phyloP scores from a whole-genome alignment of 139 green algal species.

The Chlamydomonas eustigma region DNA sequence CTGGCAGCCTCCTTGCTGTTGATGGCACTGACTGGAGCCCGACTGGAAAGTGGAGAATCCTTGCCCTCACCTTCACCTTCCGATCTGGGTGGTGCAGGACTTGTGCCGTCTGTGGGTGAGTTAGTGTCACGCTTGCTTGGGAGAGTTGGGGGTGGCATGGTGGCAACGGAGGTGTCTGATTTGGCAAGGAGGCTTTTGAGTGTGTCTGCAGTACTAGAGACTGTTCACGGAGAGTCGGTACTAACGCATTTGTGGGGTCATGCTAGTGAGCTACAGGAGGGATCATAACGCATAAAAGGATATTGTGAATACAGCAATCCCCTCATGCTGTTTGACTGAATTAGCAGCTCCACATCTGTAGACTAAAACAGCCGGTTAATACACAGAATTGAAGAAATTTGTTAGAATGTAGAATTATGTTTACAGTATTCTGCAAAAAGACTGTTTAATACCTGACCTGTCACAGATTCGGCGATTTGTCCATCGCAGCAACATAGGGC shows the following conservation, averaged over 20 bases:
- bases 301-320: too few species aligned
- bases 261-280: neutral
- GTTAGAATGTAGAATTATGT: too few species aligned
- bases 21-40: neutral
- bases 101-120: neutral
- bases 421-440: too few species aligned
- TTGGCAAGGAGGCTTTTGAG: neutral
- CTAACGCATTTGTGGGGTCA: neutral
- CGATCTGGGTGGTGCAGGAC: neutral
- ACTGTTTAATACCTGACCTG: too few species aligned
- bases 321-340: too few species aligned
- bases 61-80: neutral
- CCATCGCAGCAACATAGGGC: too few species aligned
- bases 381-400: too few species aligned
- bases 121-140: conserved; percentile 35
- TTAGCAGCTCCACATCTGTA: too few species aligned
- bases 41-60: neutral
- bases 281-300: too few species aligned
- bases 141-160: neutral
- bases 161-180: neutral
- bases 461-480: too few species aligned
- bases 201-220: neutral
- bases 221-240: neutral
- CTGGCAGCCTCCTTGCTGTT: conserved; percentile 29
- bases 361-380: too few species aligned